Conservation (phyloP, 2,329 filamentous ascomycete genomes). For the Tolypocladium amazonense region DNA sequence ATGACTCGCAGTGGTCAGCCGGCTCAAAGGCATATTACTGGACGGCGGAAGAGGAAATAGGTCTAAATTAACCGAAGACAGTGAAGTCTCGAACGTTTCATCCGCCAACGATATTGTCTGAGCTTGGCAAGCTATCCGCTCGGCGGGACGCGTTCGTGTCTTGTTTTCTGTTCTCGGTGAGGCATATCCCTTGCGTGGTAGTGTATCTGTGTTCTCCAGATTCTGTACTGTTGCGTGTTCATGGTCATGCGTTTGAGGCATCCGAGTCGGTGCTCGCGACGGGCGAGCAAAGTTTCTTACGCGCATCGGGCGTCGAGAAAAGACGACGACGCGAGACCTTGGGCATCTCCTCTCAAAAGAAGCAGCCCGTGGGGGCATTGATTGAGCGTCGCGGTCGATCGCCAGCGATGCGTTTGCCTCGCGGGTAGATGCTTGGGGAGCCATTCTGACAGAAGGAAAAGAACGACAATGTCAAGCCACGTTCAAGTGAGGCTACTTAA, state of each 20-base stretch:
- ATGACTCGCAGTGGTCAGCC: neutral
- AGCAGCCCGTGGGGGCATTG: constrained; percentile 3
- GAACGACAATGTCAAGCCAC: constrained; percentile 4
- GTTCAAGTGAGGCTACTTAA: constrained; percentile 13
- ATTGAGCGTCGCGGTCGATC: constrained; percentile 6
- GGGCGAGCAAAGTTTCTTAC: constrained; percentile 8
- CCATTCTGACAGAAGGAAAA: constrained; percentile 13
- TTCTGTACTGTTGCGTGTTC: neutral
- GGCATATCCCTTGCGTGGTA: neutral
- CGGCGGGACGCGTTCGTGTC: neutral
- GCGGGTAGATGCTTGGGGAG: constrained; percentile 16
- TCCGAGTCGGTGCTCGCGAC: neutral
- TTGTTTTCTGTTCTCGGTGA: neutral
- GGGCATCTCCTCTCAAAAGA: constrained; percentile 11
- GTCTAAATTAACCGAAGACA: constrained; percentile 9
- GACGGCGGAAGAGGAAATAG: constrained; percentile 12
- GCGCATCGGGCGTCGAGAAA: constrained; percentile 14
- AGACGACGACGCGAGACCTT: constrained; percentile 15
- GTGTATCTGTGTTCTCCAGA: neutral
- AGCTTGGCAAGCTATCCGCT: neutral
- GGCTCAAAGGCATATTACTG: neutral
- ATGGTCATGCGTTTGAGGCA: neutral
- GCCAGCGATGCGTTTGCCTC: constrained; percentile 10
- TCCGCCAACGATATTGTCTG: neutral
- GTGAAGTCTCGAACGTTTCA: constrained; percentile 6